These are phyloP conservation scores for Solanum paucissectum DNA, from an alignment of 257 asterid genomes.

Conservation along the genomic window DNA sequence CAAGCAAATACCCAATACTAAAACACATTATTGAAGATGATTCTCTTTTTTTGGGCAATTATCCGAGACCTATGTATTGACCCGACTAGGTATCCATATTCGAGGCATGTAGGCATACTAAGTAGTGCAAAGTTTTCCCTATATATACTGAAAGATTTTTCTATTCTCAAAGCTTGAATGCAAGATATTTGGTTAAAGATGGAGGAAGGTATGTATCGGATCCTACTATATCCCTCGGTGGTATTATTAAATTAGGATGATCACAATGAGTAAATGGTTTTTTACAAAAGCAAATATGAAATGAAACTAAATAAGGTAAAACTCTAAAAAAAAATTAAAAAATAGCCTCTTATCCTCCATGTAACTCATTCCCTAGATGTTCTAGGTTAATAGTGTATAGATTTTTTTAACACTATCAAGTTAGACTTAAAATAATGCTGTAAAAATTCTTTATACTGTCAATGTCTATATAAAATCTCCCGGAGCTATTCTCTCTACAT, in stretches of 20 bases:
- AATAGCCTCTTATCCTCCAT: background rate
- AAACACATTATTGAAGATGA: background rate
- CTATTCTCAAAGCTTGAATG: background rate
- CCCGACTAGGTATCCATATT: background rate
- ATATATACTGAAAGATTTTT: background rate
- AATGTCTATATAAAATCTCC: background rate
- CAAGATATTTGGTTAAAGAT: background rate
- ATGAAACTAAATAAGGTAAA: background rate
- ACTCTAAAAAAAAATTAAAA: background rate
- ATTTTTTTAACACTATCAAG: background rate
- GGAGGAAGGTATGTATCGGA: background rate
- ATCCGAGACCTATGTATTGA: background rate
- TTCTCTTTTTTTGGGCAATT: background rate
- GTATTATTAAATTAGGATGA: background rate
- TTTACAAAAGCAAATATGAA: background rate
- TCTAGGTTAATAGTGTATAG: background rate
- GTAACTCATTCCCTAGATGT: background rate
- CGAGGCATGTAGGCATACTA: background rate
- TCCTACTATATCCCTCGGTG: background rate
- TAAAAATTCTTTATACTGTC: background rate
- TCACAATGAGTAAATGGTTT: background rate
- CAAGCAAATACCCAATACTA: accelerated
- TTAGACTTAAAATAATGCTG: background rate
- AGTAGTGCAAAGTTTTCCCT: background rate
- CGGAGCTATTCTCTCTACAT: background rate